Evolutionary conservation across 108 stramenopile genomes (phyloP), one percentile per base, ranked within the genome.

Genomic region (Craspedostauros australis): DNA sequence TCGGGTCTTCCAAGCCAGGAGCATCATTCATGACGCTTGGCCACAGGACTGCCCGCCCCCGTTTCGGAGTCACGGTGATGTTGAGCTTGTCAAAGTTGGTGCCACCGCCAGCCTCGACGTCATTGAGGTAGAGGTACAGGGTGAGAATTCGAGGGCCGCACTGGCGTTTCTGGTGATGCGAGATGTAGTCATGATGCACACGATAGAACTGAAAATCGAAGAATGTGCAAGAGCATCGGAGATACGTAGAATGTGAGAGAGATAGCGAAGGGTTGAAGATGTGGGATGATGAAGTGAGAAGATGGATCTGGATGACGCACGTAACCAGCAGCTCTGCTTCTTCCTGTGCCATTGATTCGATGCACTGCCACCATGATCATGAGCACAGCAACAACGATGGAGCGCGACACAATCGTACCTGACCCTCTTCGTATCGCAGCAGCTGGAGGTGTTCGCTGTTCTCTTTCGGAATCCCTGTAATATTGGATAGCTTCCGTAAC

Each of bases 21-120:
- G 75, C 64, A 3, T 75, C 54, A 66, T 92, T 73, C 6, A 80
- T 23, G 18, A 90, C 86, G 18, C 63, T 68, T 33, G 95, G 92
- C 95, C 95, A 96, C 5, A 96, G 54, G 26, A 93, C 32, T 1
- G 85, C 91, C 7, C 81, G 51, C 1, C 92, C 88, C 49, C 72
- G 80, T 40, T 85, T 88, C 21, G 92, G 90, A 28, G 49, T 57
- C 1, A 93, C 82, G 16, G 86, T 82, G 3, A 92, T 37, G 31
- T 84, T 50, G 28, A 83, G 37, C 40, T 47, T 15, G 12, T 80
- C 72, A 58, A 95, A 95, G 32, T 67, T 58, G 18, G 95, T 95
- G 55, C 91, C 95, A 16, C 93, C 93, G 1, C 91, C 91, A 15
- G 66, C 79, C 33, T 91, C 91, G 3, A 93, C 95, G 50, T 95